phyloP scores from a whole-genome alignment of 2,329 filamentous ascomycete species.

The Stagonosporopsis cucurbitacearum region DNA sequence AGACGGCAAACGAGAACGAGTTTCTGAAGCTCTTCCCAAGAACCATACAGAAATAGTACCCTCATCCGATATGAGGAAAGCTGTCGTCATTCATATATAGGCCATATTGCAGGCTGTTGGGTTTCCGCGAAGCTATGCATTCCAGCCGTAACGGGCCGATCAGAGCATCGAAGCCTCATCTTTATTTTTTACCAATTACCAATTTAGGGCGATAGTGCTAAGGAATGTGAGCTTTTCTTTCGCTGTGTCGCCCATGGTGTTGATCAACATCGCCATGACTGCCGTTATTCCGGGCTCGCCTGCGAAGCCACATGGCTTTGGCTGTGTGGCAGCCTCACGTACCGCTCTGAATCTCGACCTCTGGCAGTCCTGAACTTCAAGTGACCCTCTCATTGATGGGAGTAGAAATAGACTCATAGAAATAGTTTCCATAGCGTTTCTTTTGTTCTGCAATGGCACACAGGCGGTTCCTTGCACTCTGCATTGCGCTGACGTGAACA shows the following conservation, averaged over 20 bases:
- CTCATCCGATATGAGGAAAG: neutral
- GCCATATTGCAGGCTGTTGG: neutral
- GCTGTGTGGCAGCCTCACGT: neutral
- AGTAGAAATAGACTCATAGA: neutral
- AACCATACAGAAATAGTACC: neutral
- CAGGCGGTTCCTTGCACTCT: neutral
- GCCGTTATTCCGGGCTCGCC: no score
- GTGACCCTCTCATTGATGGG: neutral
- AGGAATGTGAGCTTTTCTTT: neutral
- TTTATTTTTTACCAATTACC: no score
- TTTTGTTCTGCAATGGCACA: constrained; percentile 1
- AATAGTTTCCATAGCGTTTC: neutral
- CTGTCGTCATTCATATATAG: neutral
- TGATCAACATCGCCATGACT: neutral
- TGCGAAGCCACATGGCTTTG: neutral
- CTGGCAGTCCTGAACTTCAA: neutral
- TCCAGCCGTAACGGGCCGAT: neutral
- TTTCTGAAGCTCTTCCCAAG: neutral
- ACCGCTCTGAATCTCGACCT: neutral
- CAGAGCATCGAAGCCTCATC: neutral
- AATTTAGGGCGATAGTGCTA: no score
- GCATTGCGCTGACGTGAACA: constrained; percentile 2
- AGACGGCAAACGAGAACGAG: neutral
- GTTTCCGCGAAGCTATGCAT: no score
- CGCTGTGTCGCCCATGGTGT: neutral